Conservation (phyloP, 768 basidiomycete species). For the Amanita muscaria region DNA sequence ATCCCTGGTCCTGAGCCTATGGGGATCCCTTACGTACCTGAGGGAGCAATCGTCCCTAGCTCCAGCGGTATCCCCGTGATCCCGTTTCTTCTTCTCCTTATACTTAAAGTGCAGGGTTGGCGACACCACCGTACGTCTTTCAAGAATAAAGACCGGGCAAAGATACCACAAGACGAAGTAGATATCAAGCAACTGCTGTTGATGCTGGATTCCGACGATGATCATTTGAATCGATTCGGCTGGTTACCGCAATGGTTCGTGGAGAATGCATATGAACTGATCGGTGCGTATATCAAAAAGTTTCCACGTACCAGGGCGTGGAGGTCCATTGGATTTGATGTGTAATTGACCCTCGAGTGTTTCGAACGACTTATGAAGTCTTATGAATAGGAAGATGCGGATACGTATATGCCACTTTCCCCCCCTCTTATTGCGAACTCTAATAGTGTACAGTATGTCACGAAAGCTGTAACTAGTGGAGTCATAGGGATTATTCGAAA, state of each 20-base stretch:
- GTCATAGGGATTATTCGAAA: too few relatives aligned
- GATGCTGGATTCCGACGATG: neutral
- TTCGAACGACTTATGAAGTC: too few relatives aligned
- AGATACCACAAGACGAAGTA: neutral
- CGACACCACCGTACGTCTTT: neutral
- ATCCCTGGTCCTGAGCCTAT: slow-evolving; percentile 16
- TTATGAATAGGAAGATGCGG: too few relatives aligned
- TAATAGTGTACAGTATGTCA: too few relatives aligned
- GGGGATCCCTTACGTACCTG: slow-evolving; percentile 25
- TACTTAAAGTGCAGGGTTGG: slow-evolving; percentile 19
- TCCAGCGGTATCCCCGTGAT: slow-evolving; percentile 15
- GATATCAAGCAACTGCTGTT: neutral
- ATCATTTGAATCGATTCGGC: neutral
- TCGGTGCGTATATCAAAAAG: neutral
- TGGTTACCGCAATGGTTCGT: neutral
- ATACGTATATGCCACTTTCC: too few relatives aligned
- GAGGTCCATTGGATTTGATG: neutral
- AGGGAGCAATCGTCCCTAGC: slow-evolving; percentile 8
- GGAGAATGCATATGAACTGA: neutral
- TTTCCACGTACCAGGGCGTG: neutral
- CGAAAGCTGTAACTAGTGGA: too few relatives aligned
- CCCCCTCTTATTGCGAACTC: too few relatives aligned
- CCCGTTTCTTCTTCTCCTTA: slow-evolving; percentile 22
- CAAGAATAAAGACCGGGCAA: neutral
- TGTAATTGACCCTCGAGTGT: too few relatives aligned